Base-by-base conservation (phyloP, 768 basidiomycete genomes). In the Exsudoporus frostii region DNA sequence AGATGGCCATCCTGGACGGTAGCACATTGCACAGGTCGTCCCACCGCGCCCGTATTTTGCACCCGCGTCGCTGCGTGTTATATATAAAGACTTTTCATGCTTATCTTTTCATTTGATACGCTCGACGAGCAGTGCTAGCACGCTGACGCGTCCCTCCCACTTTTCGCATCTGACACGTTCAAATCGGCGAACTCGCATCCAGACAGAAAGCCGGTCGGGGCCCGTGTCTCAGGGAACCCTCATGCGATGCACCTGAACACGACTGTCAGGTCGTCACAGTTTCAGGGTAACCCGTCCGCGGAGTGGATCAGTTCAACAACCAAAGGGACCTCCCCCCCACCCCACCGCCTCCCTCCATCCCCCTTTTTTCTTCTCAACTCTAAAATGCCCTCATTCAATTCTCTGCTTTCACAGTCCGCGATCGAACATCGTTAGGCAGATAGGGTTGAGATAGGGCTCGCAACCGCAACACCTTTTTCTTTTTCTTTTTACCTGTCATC, bases 211-310 rank as follows among this genome's bases (percentile, higher is more conserved):
- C 54, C 51, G 46, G 34, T 32, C 46, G 33, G 42, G 25, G 14
- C 33, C 24, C 32, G 37, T 14, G 15, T 25, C 20, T 27, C 34
- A 20, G 14, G 38, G 24, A 7, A 10, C 29, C 15, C 7, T 10
- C 47, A 33, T 27, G 15, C 33, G 32, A 32, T 27, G 4, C 14
- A 30, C 29, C 41, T 24, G 34, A 41, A 7, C 33, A 5, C 15
- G 24, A 27, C 33, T 41, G 39, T 32, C 51, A 24, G 20, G 14
- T 6, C n/a, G 29, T 30, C 29, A 11, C 11, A 30, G 29, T 24
- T 33, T 55, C 53, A 47, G 58, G 58, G 54, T 17, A 40, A 6
- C 25, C n/a, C 41, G 19, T 46, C 54, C 40, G 44, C 45, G 40
- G 41, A 36, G 22, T 30, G 46, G 19, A 32, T 27, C 45, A 56